Evolutionary conservation across 2,329 filamentous ascomycete genomes (phyloP).

Genomic region (Neofusicoccum sp.): DNA sequence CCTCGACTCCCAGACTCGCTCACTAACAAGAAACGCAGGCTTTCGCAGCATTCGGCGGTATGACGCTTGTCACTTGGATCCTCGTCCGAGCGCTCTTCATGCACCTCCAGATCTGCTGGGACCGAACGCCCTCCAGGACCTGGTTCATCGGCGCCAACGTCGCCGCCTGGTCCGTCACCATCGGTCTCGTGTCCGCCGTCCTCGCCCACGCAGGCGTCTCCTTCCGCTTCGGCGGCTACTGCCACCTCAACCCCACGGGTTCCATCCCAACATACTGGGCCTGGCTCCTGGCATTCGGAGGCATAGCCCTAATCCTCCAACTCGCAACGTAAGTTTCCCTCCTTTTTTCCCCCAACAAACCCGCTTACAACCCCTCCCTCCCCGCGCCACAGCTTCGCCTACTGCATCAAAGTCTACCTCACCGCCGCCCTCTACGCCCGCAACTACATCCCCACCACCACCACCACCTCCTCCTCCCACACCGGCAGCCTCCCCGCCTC

Average conservation of each 20-base stretch:
- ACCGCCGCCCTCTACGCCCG: conserved; percentile 40
- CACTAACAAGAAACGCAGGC: conserved; percentile 20
- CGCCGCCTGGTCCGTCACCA: conserved; percentile 80
- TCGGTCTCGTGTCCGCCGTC: conserved; percentile 70
- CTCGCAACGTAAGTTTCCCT: too few relatives aligned
- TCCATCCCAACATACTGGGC: conserved; percentile 87
- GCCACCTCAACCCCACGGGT: conserved; percentile 89
- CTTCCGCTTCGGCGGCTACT: conserved; percentile 86
- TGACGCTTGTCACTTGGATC: conserved; percentile 34
- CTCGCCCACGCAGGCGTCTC: conserved; percentile 87
- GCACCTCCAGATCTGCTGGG: conserved; percentile 98
- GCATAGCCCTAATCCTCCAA: conserved; percentile 73
- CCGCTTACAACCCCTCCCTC: too few relatives aligned
- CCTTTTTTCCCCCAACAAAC: too few relatives aligned
- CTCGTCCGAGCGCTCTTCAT: conserved; percentile 87
- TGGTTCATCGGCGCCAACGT: conserved; percentile 86
- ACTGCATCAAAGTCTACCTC: conserved; percentile 94
- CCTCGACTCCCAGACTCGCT: conserved; percentile 64
- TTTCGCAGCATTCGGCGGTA: conserved; percentile 21
- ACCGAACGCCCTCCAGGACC: conserved; percentile 78
- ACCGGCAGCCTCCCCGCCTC: conserved; percentile 1
- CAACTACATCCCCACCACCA: not conserved
- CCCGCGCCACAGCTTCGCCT: conserved; percentile 71
- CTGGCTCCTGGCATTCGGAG: conserved; percentile 78
- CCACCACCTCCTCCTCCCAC: not conserved